phyloP scores from a whole-genome alignment of 805 yeast genomes.

The Nadsonia fulvescens region DNA sequence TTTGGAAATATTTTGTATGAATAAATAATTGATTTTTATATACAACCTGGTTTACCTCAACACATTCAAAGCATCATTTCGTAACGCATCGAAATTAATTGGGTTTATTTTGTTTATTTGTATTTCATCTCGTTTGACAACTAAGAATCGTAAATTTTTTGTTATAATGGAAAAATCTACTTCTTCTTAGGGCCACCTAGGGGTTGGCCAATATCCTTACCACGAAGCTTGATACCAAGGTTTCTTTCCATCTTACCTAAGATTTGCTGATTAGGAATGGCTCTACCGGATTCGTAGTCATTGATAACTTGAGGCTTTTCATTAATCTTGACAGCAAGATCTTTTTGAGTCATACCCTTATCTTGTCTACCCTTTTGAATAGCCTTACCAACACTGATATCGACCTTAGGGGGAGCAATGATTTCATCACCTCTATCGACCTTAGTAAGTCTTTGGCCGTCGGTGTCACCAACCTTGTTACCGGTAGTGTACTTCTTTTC shows the following conservation, averaged over 20 bases:
- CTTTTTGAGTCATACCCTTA: constrained; percentile 83
- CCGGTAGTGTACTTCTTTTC: constrained; percentile 78
- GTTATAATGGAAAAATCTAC: no score
- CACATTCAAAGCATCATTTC: no score
- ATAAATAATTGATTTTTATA: no score
- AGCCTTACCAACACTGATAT: constrained; percentile 68
- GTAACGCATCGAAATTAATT: no score
- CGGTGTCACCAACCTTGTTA: constrained; percentile 44
- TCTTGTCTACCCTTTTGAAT: constrained; percentile 75
- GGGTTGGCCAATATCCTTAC: constrained; percentile 88
- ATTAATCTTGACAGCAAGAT: constrained; percentile 83
- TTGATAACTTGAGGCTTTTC: constrained; percentile 91
- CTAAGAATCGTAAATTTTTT: no score
- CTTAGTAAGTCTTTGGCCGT: constrained; percentile 88
- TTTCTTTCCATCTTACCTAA: constrained; percentile 86
- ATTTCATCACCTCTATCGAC: constrained; percentile 88
- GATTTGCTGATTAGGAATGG: constrained; percentile 89
- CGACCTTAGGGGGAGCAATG: constrained; percentile 80
- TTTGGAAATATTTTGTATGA: no score
- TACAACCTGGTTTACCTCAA: no score
- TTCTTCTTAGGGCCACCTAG: constrained; percentile 31
- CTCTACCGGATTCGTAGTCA: constrained; percentile 95
- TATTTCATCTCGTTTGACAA: no score
- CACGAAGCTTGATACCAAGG: constrained; percentile 86
- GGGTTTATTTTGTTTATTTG: no score